A percentile compares a stretch with the other conserved stretches of the same genome.
phyloP scores from a whole-genome alignment of 768 basidiomycete species.

The Ephemerocybe angulata region DNA sequence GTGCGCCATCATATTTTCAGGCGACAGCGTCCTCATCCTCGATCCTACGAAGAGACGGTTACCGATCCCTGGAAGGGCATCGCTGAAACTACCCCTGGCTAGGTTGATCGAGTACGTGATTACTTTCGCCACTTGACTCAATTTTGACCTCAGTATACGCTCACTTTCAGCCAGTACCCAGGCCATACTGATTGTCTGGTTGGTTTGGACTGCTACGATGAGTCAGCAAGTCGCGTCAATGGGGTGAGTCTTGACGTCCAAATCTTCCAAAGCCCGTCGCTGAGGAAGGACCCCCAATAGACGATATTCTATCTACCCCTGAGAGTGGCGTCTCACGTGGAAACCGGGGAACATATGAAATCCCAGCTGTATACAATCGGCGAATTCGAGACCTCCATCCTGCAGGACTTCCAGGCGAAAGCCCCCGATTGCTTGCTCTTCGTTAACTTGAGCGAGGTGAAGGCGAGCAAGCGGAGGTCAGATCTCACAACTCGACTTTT shows the following conservation, averaged over 20 bases:
- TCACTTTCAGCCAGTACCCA: neutral
- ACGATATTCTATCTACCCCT: constrained; percentile 43
- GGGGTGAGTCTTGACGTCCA: constrained; percentile 35
- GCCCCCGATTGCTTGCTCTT: constrained; percentile 36
- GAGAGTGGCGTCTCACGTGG: no score
- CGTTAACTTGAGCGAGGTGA: constrained; percentile 30
- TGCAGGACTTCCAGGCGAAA: constrained; percentile 26
- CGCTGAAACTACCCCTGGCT: constrained; percentile 31
- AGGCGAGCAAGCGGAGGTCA: constrained; percentile 20
- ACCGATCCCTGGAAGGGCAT: constrained; percentile 27
- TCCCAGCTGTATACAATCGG: no score
- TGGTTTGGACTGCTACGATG: neutral
- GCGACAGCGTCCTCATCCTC: constrained; percentile 34
- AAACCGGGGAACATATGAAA: no score
- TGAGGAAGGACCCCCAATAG: constrained; percentile 12
- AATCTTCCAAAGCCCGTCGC: neutral
- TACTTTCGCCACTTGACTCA: neutral
- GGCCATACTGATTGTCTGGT: neutral
- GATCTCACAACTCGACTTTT: constrained; percentile 1
- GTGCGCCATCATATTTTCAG: constrained; percentile 33
- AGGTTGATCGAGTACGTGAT: constrained; percentile 11
- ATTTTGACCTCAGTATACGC: neutral
- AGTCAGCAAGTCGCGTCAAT: constrained; percentile 22
- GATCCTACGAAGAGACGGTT: constrained; percentile 44
- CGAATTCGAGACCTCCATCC: no score